Percentiles rank a stretch among this genome's conserved stretches.
Conservation (phyloP, 169 alveolate species). For the Perkinsus olseni region DNA sequence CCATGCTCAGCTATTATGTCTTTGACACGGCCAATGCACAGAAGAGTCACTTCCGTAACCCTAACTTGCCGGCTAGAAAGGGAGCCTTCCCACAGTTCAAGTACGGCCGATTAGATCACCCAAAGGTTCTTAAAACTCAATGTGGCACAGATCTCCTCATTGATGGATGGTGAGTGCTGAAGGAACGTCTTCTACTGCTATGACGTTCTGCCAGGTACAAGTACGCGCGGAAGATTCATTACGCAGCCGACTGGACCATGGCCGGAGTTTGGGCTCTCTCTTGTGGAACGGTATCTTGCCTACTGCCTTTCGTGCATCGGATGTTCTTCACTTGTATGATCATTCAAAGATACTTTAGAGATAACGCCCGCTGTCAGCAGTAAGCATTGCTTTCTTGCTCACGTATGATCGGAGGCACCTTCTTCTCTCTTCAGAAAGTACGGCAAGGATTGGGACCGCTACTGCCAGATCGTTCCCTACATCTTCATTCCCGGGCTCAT, state of each 20-base stretch:
- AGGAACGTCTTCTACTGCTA: background rate
- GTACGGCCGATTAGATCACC: conserved; percentile 18
- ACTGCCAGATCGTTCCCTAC: background rate
- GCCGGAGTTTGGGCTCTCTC: conserved; percentile 15
- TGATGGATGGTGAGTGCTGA: conserved; percentile 17
- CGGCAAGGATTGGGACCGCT: conserved; percentile 27
- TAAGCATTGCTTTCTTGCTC: background rate
- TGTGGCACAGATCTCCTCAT: conserved; percentile 6
- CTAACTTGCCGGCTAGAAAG: conserved; percentile 3
- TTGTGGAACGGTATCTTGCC: conserved; percentile 6
- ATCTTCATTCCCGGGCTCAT: conserved; percentile 20
- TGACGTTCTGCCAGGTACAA: background rate
- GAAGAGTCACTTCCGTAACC: conserved; percentile 12
- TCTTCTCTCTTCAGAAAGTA: conserved; percentile 13
- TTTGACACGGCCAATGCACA: conserved; percentile 22
- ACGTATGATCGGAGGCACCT: too few relatives aligned
- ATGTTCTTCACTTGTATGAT: conserved; percentile 15
- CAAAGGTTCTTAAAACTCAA: conserved; percentile 11
- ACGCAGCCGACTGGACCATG: conserved; percentile 23
- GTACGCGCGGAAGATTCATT: conserved; percentile 22
- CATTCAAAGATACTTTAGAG: conserved; percentile 12
- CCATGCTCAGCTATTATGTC: conserved; percentile 12
- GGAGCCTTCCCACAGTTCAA: conserved; percentile 17
- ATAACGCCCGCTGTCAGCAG: background rate
- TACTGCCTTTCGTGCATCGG: conserved; percentile 14